Evolutionary conservation across 352 stramenopile species (phyloP), one percentile per base, ranked within the genome.

Genomic region (Thalassiosira livingstoniorum): DNA sequence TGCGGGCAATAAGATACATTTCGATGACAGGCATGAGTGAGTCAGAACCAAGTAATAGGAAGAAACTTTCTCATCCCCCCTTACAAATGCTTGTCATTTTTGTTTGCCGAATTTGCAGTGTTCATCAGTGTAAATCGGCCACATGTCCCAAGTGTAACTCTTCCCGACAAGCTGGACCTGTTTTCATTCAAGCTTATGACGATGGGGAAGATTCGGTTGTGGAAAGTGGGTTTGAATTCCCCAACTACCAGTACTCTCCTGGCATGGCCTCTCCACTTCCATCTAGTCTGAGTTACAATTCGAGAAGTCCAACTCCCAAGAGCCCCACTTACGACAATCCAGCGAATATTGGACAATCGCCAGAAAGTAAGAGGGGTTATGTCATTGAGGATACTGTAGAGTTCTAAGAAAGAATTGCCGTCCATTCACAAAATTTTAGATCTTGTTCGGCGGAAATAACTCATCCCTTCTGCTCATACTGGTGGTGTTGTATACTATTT

Each of bases 141-240:
- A 37, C 54, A 18, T 27, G 29, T 39, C 23, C 29, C 3, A 39
- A 3, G 25, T 34, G 29, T 39, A n/a, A 32, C 7, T 4, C 29
- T 11, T 27, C 7, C 7, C 7, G 4, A 11, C 4, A 11, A 39
- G 4, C 29, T 23, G 23, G 54, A 7, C 29, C 29, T 2, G 7
- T 5, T 21, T 63, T 63, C n/a, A 27, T 63, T 63, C 54, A 37
- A 37, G 29, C 54, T 21, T 63, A 63, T 63, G 54, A 63, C 23
- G 54, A 32, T 37, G 23, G 7, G 2, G 23, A 63, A 5, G 54
- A n/a, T 13, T 5, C 32, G 23, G 37, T 27, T 7, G 29, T 18
- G 23, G 54, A 63, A 10, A 5, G n/a, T 5, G 54, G 54, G 37
- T 63, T 63, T n/a, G 54, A 63, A 37, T 63, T 39, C 29, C n/a